Evolutionary conservation across 2,329 filamentous ascomycete species (phyloP), one percentile per base, ranked within the genome.

Genomic region (Venturia aucupariae): DNA sequence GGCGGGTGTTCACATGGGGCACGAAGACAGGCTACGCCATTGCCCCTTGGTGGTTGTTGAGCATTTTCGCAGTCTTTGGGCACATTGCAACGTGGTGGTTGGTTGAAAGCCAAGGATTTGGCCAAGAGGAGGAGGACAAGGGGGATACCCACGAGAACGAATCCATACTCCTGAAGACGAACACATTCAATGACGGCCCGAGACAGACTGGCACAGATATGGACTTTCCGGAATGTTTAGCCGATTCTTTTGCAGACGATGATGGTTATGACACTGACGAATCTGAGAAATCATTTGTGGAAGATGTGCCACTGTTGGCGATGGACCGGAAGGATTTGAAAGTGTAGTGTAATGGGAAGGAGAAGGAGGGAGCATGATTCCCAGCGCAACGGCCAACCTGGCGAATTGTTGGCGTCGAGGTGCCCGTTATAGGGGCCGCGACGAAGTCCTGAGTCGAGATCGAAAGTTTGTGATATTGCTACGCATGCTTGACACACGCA

Each of bases 1-100:
- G 64, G 27, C 30, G 46, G 19, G 38, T 46, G 2, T 65, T 65
- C 39, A 64, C 61, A n/a, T 65, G 64, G 64, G 61, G 64, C 48
- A 48, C 55, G 13, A 61, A 64, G 17, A n/a, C 35, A 2, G 48
- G 61, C 15, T 63, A 60, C 27, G 30, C 51, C 2, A 35, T 62
- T 10, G 35, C 61, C 3, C 22, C 60, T 15, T 65, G 35, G 27
- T 62, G 60, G 60, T 35, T 65, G 46, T n/a, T 65, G 38, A 61
- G 62, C 6, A 10, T 63, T 7, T 55, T 55, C 27, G 60, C 64
- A 2, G 35, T 65, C 15, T 22, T 22, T 19, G 64, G 64, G 5
- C 64, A 65, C 39, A 15, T 64, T 32, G 46, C 54, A 24, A 64
- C 61, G n/a, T 65, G 42, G 30, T 64, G 60, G 60, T 42, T 65